A percentile compares a stretch with the other conserved stretches of the same genome.
Evolutionary conservation across 805 yeast genomes (phyloP).

Genomic region (Jamesozyma lodderae): DNA sequence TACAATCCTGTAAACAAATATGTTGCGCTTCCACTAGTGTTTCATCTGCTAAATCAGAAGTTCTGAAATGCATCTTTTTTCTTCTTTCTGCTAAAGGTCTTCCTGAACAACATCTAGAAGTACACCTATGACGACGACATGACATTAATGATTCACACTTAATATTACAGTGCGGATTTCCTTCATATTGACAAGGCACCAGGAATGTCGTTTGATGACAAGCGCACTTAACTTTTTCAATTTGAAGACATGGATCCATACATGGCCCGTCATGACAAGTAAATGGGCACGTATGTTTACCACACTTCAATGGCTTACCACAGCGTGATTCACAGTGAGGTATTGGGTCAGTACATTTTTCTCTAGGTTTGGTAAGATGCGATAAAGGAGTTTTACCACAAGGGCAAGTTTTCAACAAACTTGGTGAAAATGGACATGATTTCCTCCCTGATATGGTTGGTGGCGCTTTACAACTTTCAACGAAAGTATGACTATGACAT

Average conservation of each 20-base stretch:
- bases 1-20: conserved; percentile 61
- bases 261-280: conserved; percentile 75
- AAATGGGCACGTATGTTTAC: conserved; percentile 57
- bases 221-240: conserved; percentile 45
- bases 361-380: conserved; percentile 36
- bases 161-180: conserved; percentile 53
- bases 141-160: conserved; percentile 68
- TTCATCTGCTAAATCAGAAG: conserved; percentile 36
- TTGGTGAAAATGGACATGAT: conserved; percentile 59
- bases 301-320: conserved; percentile 57
- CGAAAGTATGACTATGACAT: conserved; percentile 59
- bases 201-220: conserved; percentile 51
- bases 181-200: conserved; percentile 57
- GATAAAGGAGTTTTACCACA: conserved; percentile 60
- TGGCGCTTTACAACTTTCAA: conserved; percentile 33
- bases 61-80: conserved; percentile 36
- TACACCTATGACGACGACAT: conserved; percentile 76
- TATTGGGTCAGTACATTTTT: conserved; percentile 63
- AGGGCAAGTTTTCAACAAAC: conserved; percentile 53
- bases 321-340: conserved; percentile 67
- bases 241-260: conserved; percentile 50
- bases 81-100: conserved; percentile 48
- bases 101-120: conserved; percentile 56
- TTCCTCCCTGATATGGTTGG: conserved; percentile 20
- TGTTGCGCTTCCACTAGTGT: conserved; percentile 65